These are phyloP conservation scores for Linum lewisii DNA, from an alignment of 345 rosid genomes.

Conservation along the genomic window DNA sequence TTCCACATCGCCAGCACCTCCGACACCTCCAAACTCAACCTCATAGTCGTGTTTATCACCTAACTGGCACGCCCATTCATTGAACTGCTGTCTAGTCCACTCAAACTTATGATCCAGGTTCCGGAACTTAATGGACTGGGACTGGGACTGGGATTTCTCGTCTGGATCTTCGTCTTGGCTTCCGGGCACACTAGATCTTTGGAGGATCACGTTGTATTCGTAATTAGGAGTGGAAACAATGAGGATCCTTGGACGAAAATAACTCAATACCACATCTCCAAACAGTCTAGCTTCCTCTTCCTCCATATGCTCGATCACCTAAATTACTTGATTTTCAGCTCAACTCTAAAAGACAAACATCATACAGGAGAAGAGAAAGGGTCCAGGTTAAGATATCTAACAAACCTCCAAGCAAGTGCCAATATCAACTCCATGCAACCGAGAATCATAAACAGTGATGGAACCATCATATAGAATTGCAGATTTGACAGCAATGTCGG, in stretches of 20 bases:
- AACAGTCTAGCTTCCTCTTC: constrained; percentile 68
- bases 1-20: constrained; percentile 56
- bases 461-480: constrained; percentile 85
- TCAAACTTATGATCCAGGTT: constrained; percentile 97
- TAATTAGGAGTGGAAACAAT: constrained; percentile 90
- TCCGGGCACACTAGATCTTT: constrained; percentile 30
- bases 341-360: background rate
- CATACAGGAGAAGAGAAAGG: background rate
- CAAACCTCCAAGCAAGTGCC: constrained; percentile 92
- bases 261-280: constrained; percentile 54
- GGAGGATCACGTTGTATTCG: constrained; percentile 83
- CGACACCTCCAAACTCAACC: constrained; percentile 84
- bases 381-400: background rate
- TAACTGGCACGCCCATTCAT: constrained; percentile 55
- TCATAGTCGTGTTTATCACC: constrained; percentile 48
- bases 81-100: constrained; percentile 88
- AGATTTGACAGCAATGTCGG: constrained; percentile 34
- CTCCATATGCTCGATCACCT: constrained; percentile 99
- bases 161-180: constrained; percentile 46
- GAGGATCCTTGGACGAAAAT: constrained; percentile 53
- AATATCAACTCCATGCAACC: constrained; percentile 57
- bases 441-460: constrained; percentile 59
- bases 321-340: constrained; percentile 5
- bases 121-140: constrained; percentile 55
- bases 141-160: constrained; percentile 36